Evolutionary conservation across 495 filamentous ascomycete genomes (phyloP), one percentile per base, ranked within the genome.

Genomic region (Talaromyces liani): DNA sequence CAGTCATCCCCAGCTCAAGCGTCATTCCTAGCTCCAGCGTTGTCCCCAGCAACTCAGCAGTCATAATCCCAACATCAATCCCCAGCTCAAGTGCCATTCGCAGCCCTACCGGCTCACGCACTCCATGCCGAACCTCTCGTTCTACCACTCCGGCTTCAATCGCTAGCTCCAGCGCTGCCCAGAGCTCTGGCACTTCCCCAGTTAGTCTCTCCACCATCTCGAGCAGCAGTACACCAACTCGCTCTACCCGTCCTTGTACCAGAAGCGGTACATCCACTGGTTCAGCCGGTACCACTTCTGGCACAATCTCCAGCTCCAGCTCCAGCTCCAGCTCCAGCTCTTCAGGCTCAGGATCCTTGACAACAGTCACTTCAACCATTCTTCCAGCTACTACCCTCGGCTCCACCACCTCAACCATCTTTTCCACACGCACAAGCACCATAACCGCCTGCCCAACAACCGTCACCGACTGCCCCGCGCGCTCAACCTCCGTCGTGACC

Each of bases 321-420:
- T n/a, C n/a, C n/a, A n/a, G n/a, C n/a, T n/a, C n/a, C n/a, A n/a
- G n/a, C 51, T 24, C 53, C 8, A 56, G 53, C 53, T 29, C 53
- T 16, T 16, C 53, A 5, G 20, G 20, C 53, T 56, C 49, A 22
- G 49, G 49, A 24, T 54, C 24, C 53, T 56, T 29, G 53, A 56
- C 53, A 56, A 56, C 53, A 16, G 24, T 27, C 7, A 56, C 22
- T 5, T 29, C 53, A 12, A 56, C 2, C 53, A 1, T n/a, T 8
- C 4, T 7, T 9, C 2, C 7, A 4, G 12, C 53, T 56, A n/a
- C 53, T 56, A 5, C 53, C 10, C 24, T 56, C 24, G 53, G 24
- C 24, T 56, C 53, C 34, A 75, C 71, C 2, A 78, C 74, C 22
- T 77, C 74, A 4, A 76, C 74, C 12, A 60, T 78, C 55, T 74